These are phyloP conservation scores for Penicillium sp. DNA, from an alignment of 2,329 filamentous ascomycete species.

Conservation along the genomic window DNA sequence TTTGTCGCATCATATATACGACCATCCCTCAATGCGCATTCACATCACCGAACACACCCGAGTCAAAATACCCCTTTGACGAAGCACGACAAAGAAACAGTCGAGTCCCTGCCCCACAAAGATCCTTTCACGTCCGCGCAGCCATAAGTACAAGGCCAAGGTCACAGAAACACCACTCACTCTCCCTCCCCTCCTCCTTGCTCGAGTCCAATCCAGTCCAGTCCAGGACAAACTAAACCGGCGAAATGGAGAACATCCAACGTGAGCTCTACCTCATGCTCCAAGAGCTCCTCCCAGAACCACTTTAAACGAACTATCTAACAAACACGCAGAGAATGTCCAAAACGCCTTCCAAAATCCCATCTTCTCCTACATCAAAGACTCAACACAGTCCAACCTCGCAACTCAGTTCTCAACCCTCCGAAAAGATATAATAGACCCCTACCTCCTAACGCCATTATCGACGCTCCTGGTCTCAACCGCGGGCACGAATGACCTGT, in stretches of 20 bases:
- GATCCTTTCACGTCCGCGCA: background rate
- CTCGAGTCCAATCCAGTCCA: constrained; percentile 26
- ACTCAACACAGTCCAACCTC: constrained; percentile 22
- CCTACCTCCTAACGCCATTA: constrained; percentile 51
- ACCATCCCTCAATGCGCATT: background rate
- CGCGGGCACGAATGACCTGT: constrained; percentile 38
- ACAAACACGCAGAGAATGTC: constrained; percentile 24
- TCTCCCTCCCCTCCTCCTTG: constrained; percentile 32
- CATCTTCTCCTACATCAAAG: constrained; percentile 21
- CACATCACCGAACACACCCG: background rate
- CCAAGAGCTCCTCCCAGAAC: background rate
- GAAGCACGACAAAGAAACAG: background rate
- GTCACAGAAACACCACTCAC: constrained; percentile 22
- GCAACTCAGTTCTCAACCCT: constrained; percentile 30
- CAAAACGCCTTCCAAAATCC: constrained; percentile 24
- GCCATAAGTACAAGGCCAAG: background rate
- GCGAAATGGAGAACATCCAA: background rate
- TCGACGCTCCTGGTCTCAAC: constrained; percentile 38
- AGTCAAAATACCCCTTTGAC: background rate
- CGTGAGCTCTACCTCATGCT: constrained; percentile 20
- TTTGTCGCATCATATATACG: background rate
- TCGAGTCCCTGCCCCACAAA: background rate
- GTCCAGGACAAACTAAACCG: background rate
- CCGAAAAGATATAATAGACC: constrained; percentile 50
- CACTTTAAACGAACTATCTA: constrained; percentile 5